Base-by-base conservation (phyloP, 306 rosid species). In the Cicer bijugum region DNA sequence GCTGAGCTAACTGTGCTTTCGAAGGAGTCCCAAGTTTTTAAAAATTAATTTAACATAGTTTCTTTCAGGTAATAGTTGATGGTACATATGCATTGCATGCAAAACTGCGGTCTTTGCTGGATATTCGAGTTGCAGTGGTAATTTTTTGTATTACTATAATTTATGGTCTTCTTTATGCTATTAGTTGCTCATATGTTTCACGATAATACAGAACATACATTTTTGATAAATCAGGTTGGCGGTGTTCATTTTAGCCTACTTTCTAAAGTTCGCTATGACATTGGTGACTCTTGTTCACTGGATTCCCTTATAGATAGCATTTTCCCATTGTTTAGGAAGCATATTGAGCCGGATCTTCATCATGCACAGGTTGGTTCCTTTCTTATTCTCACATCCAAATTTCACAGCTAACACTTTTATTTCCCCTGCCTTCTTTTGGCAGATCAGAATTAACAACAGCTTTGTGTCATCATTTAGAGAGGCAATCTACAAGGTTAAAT, bases 91-190 rank as follows among this genome's bases (percentile, higher is more conserved):
- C 99, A 58, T 85, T 94, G 69, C 97, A 95, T 84, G 95, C 99
- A 65, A 95, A 88, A 84, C 75, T 95, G 81, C 97, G 99, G 72
- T 95, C 99, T 77, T 81, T 88, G 86, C 88, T 95, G 79, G 99
- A 95, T 86, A 91, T 95, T 88, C 96, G 99, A 74, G 99, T 95
- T 77, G 99, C 99, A 69, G 99, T 95, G 96, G 97, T 95, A 82
- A 65, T 38, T 47, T 64, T 52, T 51, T 63, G 45, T 67, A 48
- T 53, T 70, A 40, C 70, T 67, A 38, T 59, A 40, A 15, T 57
- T 59, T 33, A 37, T 64, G 46, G 75, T 55, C 74, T 78, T 76
- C 20, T 12, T 61, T 57, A 61, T 56, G 60, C 69, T 80, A 44
- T 69, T 59, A 20, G 53, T 76, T 86, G 63, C 58, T 68, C 16